Evolutionary conservation across 179 eudicot genomes (phyloP), one percentile per base, ranked within the genome.

Genomic region (Silene vulgaris): DNA sequence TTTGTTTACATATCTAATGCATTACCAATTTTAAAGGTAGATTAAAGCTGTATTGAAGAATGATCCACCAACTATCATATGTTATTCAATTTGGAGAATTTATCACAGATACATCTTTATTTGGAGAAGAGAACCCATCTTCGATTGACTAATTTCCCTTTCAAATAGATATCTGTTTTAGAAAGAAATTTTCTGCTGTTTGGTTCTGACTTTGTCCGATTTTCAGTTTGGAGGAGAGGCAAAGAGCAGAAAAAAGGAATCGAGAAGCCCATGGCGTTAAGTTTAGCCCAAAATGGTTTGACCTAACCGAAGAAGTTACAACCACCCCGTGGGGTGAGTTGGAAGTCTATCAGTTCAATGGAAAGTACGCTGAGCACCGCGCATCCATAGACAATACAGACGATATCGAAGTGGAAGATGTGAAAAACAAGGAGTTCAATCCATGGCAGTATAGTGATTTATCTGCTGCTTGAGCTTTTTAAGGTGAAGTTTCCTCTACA

Each of bases 321-420:
- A 45, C 81, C 30, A 85, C 88, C 20, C 88, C 88, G 23, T 85
- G 88, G 88, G 88, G 84, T 74, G 88, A 85, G 5, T 72, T 85
- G 80, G 86, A 85, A 75, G 67, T 85, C 26, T 85, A 85, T 76
- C 77, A 81, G 35, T 85, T 79, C 37, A 85, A 85, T 72, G 86
- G 84, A 12, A 85, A 81, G 67, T 85, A 85, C 62, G 1, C 71
- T 16, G 76, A 83, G 50, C 83, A 79, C 65, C 81, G 81, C 17
- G 79, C 79, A 56, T 69, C 79, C 23, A 28, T 64, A 19, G 86
- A 85, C 37, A 68, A 72, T 45, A 74, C 83, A 0, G 78, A 75
- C 32, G 35, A 52, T 63, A 76, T 74, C 21, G 86, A 76, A 21
- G 63, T 64, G 62, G 86, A 80, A 77, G 86, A 85, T 72, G 78